Conservation (phyloP, 129 eudicot species). For the Dittrichia graveolens region DNA sequence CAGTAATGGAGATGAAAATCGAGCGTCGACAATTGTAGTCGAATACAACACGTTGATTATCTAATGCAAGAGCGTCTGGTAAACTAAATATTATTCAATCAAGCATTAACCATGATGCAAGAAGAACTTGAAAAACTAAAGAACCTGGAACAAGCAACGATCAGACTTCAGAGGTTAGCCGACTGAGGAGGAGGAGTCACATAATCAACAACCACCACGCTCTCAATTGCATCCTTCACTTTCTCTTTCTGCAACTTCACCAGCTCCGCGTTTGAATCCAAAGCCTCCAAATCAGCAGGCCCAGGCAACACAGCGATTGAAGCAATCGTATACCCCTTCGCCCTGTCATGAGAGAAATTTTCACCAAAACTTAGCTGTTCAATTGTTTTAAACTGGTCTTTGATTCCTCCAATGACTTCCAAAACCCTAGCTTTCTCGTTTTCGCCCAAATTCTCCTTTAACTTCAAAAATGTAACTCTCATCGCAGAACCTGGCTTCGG, state of each 20-base stretch:
- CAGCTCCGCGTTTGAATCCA: conserved; percentile 44
- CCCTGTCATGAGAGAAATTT: conserved; percentile 75
- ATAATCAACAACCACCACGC: conserved; percentile 62
- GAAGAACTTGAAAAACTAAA: background rate
- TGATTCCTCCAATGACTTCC: conserved; percentile 52
- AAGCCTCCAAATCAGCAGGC: conserved; percentile 46
- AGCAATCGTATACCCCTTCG: conserved; percentile 69
- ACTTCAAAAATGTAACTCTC: conserved; percentile 56
- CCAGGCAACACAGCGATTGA: conserved; percentile 62
- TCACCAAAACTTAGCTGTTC: conserved; percentile 63
- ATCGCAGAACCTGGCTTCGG: conserved; percentile 61
- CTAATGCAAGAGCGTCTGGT: background rate
- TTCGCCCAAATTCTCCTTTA: conserved; percentile 57
- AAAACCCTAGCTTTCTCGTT: conserved; percentile 48
- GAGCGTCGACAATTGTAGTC: background rate
- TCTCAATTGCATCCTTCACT: conserved; percentile 54
- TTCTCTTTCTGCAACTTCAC: conserved; percentile 56
- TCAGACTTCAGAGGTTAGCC: conserved; percentile 55
- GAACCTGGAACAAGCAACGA: background rate
- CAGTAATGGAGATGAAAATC: background rate
- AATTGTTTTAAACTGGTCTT: conserved; percentile 42
- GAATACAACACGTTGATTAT: background rate
- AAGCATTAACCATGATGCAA: background rate
- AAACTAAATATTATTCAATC: background rate
- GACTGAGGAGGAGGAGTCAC: conserved; percentile 44